Percentiles rank a stretch among this genome's conserved stretches.
These are phyloP conservation scores for Sphaerulina populicola DNA, from an alignment of 2,329 filamentous ascomycete genomes.

Conservation along the genomic window DNA sequence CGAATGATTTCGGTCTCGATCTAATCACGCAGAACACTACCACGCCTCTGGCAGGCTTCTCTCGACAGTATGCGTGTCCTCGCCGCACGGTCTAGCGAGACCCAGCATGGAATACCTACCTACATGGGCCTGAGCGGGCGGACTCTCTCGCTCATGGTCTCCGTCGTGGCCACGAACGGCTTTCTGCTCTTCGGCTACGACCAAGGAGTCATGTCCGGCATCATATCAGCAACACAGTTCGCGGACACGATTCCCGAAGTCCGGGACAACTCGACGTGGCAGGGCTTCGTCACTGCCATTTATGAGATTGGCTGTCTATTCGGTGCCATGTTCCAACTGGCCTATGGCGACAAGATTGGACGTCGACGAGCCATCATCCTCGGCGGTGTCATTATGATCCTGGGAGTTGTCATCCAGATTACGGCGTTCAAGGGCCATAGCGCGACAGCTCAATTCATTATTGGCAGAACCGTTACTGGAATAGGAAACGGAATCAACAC, in stretches of 20 bases:
- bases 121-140: constrained; percentile 54
- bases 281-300: constrained; percentile 46
- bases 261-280: constrained; percentile 27
- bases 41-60: background rate
- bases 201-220: constrained; percentile 11
- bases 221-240: constrained; percentile 5
- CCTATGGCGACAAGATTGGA: constrained; percentile 37
- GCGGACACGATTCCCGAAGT: constrained; percentile 3
- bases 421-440: constrained; percentile 28
- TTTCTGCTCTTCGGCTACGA: constrained; percentile 12
- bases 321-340: constrained; percentile 35
- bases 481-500: constrained; percentile 51
- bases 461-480: constrained; percentile 47
- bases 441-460: constrained; percentile 44
- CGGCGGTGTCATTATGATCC: constrained; percentile 38
- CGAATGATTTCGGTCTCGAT: background rate
- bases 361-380: constrained; percentile 39
- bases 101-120: constrained; percentile 34
- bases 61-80: constrained; percentile 14
- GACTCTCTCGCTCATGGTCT: constrained; percentile 50
- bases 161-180: constrained; percentile 55
- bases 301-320: constrained; percentile 46
- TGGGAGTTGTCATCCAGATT: constrained; percentile 38
- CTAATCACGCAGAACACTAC: background rate
- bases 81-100: constrained; percentile 18